Conservation (phyloP, 495 filamentous ascomycete species). For the Penicillium longicatenatum region DNA sequence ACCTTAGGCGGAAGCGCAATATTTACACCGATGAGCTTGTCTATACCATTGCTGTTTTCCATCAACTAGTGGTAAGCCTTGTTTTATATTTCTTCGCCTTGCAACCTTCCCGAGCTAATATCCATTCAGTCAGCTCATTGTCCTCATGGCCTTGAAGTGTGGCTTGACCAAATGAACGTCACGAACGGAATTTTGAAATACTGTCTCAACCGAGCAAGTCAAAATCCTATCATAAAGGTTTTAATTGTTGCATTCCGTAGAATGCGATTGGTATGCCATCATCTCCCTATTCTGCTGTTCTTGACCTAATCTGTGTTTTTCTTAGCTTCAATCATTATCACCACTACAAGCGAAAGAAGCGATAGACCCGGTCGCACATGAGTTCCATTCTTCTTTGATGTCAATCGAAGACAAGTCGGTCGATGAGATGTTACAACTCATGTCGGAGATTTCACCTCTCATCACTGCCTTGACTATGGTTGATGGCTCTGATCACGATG, state of each 20-base stretch:
- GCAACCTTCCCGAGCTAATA: background rate
- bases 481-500: background rate
- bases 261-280: slow-evolving; percentile 7
- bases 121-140: slow-evolving; percentile 6
- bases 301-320: background rate
- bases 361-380: background rate
- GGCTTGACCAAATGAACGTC: slow-evolving; percentile 6
- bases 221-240: background rate
- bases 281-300: background rate
- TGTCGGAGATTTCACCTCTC: slow-evolving; percentile 4
- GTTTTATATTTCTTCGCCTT: background rate
- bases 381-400: background rate
- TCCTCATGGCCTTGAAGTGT: slow-evolving; percentile 5
- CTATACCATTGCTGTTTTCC: slow-evolving; percentile 13
- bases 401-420: background rate
- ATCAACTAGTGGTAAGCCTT: slow-evolving; percentile 9
- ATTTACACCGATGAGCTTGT: slow-evolving; percentile 12
- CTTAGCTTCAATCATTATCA: slow-evolving; percentile 8
- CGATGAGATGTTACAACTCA: slow-evolving; percentile 5
- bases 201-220: background rate
- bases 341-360: slow-evolving; percentile 3
- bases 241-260: slow-evolving; percentile 8
- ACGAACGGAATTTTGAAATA: slow-evolving; percentile 9
- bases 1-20: slow-evolving; percentile 10
- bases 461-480: background rate